Evolutionary conservation across 768 basidiomycete species (phyloP), one percentile per base, ranked within the genome.

Genomic region (Fomitopsis serialis): DNA sequence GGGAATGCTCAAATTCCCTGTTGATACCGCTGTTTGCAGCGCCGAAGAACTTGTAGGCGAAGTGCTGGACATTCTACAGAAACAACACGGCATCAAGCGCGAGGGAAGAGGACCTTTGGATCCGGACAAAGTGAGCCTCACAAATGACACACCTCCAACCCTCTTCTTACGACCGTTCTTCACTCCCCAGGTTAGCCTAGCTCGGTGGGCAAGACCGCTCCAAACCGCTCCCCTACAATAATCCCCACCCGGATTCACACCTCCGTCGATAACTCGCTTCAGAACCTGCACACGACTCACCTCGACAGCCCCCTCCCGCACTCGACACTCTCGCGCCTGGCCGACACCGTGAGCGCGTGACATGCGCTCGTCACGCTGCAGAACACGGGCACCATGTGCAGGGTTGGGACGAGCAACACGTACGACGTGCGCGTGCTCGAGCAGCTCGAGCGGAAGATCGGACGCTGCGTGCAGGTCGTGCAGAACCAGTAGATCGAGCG

Each of bases 401-500:
- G 71, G 62, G 87, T 90, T 43, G 90, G 91, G 1, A 72, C 93
- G 45, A 88, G 87, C 70, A 92, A 92, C 63, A 75, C 81, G 3
- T 90, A 92, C 60, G 84, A 89, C 54, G 74, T 82, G 1, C 61
- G 62, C 3, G 54, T 81, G 12, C 76, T 94, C 13, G 66, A 72
- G 25, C 74, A 76, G 15, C 66, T 91, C 42, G 75, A 74, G 35
- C 70, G 74, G 17, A 71, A 77, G 58, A 72, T 82, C 50, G 76
- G 79, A 54, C 45, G 66, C 29, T 63, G 63, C 45, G 79, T 88
- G 4, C 78, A 88, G 53, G 79, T 91, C 27, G 87, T 93, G 15
- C 91, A 92, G 66, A 89, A 91, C 66, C 73, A 91, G 46, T 95
- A 90, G 90, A 87, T 84, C 60, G 83, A 90, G 64, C 54, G 73